Conservation (phyloP, 345 rosid species). For the Laguncularia racemosa region DNA sequence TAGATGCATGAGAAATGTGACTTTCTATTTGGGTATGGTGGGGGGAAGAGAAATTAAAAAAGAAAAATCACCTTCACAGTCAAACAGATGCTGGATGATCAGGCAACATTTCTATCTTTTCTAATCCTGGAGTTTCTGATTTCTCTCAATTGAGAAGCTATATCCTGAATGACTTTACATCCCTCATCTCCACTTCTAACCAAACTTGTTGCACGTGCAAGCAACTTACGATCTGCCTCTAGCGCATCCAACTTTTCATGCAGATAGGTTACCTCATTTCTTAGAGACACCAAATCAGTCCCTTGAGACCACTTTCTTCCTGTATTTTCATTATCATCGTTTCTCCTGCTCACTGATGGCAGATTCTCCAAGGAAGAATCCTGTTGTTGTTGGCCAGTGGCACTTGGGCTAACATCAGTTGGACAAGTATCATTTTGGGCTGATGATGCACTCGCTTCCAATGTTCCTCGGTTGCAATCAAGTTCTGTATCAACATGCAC, state of each 20-base stretch:
- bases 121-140: no score
- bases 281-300: conserved; percentile 1
- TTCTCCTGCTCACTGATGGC: neutral
- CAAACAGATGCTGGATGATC: no score
- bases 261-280: conserved; percentile 9
- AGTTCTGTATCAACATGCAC: conserved; percentile 1
- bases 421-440: conserved; percentile 16
- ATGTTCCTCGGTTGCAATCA: conserved; percentile 10
- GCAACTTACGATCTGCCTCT: conserved; percentile 15
- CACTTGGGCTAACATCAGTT: conserved; percentile 7
- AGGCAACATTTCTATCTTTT: no score
- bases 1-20: no score
- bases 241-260: conserved; percentile 13
- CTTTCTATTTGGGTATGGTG: no score
- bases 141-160: conserved; percentile 8
- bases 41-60: no score
- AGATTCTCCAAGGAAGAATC: conserved; percentile 9
- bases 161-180: conserved; percentile 13
- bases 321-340: neutral
- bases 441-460: conserved; percentile 8
- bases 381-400: conserved; percentile 4
- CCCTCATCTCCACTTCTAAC: conserved; percentile 15
- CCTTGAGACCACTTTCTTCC: conserved; percentile 6
- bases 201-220: conserved; percentile 9
- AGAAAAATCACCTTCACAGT: no score